Percentiles rank a stretch among this genome's conserved stretches.
Conservation (phyloP, 345 rosid genomes). For the Acer yangbiense region DNA sequence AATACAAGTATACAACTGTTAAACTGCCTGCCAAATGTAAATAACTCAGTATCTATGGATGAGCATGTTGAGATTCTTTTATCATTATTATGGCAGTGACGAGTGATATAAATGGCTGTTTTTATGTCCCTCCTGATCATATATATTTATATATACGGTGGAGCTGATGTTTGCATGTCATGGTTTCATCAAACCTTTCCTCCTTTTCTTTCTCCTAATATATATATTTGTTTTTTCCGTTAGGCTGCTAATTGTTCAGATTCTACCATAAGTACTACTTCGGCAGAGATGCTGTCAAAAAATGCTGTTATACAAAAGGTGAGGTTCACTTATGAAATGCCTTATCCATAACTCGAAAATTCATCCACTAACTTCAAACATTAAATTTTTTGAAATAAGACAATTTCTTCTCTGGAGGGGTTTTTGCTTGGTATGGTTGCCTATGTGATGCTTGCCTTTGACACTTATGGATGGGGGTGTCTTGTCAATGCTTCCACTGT, state of each 20-base stretch:
- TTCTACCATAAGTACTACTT: constrained; percentile 27
- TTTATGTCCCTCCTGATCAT: no score
- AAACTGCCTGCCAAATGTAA: background rate
- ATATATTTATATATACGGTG: no score
- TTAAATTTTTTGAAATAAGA: background rate
- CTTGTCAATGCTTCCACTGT: background rate
- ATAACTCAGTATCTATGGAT: background rate
- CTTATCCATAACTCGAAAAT: background rate
- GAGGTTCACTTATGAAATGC: constrained; percentile 16
- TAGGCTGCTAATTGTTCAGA: constrained; percentile 44
- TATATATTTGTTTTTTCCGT: background rate
- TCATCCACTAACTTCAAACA: background rate
- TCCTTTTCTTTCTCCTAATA: background rate
- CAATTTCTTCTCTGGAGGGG: background rate
- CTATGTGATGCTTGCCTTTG: background rate
- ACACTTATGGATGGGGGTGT: background rate
- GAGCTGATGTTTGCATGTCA: background rate
- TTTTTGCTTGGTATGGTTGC: background rate
- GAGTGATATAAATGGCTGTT: background rate
- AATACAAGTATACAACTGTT: background rate
- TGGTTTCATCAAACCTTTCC: constrained; percentile 11
- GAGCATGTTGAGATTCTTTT: background rate
- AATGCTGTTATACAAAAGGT: constrained; percentile 64
- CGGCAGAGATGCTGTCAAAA: constrained; percentile 41
- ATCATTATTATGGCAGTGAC: background rate